These are phyloP conservation scores for Kwoniella sp. DNA, from an alignment of 768 basidiomycete genomes.

Conservation along the genomic window DNA sequence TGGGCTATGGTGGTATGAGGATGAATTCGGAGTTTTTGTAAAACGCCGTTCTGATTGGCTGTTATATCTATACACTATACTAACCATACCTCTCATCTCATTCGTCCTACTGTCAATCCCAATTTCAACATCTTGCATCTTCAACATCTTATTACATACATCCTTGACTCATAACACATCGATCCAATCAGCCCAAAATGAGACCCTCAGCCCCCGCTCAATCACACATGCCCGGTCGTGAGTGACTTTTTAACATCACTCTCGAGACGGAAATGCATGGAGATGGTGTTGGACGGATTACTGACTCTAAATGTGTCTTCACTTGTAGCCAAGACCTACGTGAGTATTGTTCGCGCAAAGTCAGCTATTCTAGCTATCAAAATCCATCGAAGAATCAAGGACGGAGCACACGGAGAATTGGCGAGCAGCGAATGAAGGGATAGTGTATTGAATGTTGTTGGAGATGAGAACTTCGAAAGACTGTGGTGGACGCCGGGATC, in stretches of 20 bases:
- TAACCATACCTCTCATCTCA: slow-evolving; percentile 6
- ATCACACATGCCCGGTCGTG: slow-evolving; percentile 83
- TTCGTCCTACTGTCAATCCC: slow-evolving; percentile 7
- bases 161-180: neutral
- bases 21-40: slow-evolving; percentile 12
- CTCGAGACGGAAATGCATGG: neutral
- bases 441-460: too few relatives aligned
- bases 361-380: too few relatives aligned
- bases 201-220: slow-evolving; percentile 34
- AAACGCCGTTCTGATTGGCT: slow-evolving; percentile 19
- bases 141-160: neutral
- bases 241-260: slow-evolving; percentile 43
- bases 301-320: neutral
- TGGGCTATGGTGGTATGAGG: neutral
- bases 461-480: too few relatives aligned
- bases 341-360: slow-evolving; percentile 59
- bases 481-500: too few relatives aligned
- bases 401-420: neutral
- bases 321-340: slow-evolving; percentile 72
- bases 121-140: neutral
- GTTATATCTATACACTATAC: neutral
- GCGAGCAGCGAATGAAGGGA: too few relatives aligned
- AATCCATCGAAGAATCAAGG: too few relatives aligned
- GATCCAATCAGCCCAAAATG: slow-evolving; percentile 60
- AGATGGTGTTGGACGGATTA: neutral